A percentile compares a stretch with the other conserved stretches of the same genome.
phyloP scores from a whole-genome alignment of 2,329 filamentous ascomycete species.

The Cyphellophora attinorum region DNA sequence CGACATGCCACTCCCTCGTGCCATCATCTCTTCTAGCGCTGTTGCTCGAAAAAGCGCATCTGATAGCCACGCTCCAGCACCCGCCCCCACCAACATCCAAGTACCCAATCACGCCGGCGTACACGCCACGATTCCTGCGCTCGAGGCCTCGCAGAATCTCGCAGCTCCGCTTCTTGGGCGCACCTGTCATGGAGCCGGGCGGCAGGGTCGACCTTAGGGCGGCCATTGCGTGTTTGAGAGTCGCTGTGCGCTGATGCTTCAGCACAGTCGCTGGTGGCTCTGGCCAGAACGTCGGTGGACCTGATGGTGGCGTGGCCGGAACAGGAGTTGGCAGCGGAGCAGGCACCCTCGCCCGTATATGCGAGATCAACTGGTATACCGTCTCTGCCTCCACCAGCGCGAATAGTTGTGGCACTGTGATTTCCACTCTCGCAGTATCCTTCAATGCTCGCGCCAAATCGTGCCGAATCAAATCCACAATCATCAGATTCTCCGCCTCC shows the following conservation, averaged over 20 bases:
- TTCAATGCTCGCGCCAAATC: slow-evolving; percentile 54
- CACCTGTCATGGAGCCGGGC: slow-evolving; percentile 92
- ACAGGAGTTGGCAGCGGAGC: slow-evolving; percentile 3
- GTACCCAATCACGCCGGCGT: slow-evolving; percentile 84
- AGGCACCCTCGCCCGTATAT: slow-evolving; percentile 57
- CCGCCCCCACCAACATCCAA: slow-evolving; percentile 75
- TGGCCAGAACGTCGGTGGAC: slow-evolving; percentile 4
- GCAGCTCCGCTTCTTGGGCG: slow-evolving; percentile 87
- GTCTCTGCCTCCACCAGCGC: slow-evolving; percentile 83
- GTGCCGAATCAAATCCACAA: slow-evolving; percentile 90
- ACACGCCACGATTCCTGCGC: slow-evolving; percentile 56
- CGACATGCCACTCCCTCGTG: slow-evolving; percentile 59
- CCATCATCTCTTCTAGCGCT: slow-evolving; percentile 18
- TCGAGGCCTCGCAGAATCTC: slow-evolving; percentile 69
- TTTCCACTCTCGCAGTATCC: slow-evolving; percentile 23
- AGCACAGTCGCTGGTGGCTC: slow-evolving; percentile 11
- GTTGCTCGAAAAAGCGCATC: slow-evolving; percentile 55
- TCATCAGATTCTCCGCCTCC: slow-evolving; percentile 94
- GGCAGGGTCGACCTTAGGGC: slow-evolving; percentile 71
- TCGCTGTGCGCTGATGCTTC: slow-evolving; percentile 26
- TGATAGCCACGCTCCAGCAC: slow-evolving; percentile 86
- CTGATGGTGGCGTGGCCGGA: slow-evolving; percentile 16
- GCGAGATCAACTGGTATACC: slow-evolving; percentile 84
- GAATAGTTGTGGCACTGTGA: slow-evolving; percentile 68
- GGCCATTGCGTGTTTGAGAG: slow-evolving; percentile 38